Conservation (phyloP, 331 rosid genomes). For the Quercus phellos region DNA sequence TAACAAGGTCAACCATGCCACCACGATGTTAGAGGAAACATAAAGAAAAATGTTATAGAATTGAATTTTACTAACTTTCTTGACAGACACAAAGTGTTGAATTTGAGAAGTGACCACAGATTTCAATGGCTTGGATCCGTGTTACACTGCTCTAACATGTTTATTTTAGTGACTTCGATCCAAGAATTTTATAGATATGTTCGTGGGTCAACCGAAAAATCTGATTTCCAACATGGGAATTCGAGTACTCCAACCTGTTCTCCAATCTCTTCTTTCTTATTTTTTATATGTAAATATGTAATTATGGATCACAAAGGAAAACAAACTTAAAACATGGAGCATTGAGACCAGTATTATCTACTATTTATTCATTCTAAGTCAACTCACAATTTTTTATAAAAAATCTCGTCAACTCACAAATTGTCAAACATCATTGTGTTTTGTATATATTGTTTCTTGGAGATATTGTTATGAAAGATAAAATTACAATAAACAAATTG, state of each 20-base stretch:
- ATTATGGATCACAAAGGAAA: conserved; percentile 22
- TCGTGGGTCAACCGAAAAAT: conserved; percentile 49
- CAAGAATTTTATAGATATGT: conserved; percentile 40
- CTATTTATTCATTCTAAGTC: not conserved
- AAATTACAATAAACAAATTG: not conserved
- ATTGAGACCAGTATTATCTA: not conserved
- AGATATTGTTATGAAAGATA: not conserved
- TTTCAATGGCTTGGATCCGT: conserved; percentile 3
- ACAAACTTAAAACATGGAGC: not conserved
- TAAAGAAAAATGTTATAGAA: not conserved
- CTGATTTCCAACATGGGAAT: conserved; percentile 42
- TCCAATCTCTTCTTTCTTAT: not conserved
- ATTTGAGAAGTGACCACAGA: conserved; percentile 9
- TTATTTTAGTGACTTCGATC: conserved; percentile 45
- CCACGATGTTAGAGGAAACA: not conserved
- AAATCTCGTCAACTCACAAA: conserved; percentile 10
- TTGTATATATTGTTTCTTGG: not conserved
- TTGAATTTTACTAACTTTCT: not conserved
- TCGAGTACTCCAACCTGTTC: conserved; percentile 15
- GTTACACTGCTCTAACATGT: conserved; percentile 17
- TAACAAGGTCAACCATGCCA: conserved; percentile 21
- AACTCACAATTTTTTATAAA: conserved; percentile 1
- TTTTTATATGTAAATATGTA: not conserved
- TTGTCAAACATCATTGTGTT: not conserved
- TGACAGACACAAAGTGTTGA: conserved; percentile 5